phyloP scores from a whole-genome alignment of 257 asterid species.

The Penstemon barbatus region DNA sequence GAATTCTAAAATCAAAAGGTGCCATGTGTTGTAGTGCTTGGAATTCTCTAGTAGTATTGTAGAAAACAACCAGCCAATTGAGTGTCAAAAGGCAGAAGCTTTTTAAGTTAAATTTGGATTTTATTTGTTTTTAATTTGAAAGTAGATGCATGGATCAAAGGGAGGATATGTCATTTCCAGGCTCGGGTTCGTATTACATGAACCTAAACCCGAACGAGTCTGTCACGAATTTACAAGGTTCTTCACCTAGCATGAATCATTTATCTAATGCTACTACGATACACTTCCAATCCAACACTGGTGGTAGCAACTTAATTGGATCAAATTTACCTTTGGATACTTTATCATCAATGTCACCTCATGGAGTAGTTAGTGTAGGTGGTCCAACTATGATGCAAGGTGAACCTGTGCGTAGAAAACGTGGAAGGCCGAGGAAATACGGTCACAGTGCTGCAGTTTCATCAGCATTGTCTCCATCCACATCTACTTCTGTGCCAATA shows the following conservation, averaged over 20 bases:
- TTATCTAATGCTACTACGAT: slow-evolving; percentile 46
- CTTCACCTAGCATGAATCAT: slow-evolving; percentile 49
- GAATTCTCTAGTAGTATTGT: slow-evolving; percentile 14
- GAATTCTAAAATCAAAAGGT: neutral
- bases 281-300: slow-evolving; percentile 53
- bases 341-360: slow-evolving; percentile 55
- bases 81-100: neutral
- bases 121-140: neutral
- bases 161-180: slow-evolving; percentile 43
- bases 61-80: slow-evolving; percentile 18
- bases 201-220: slow-evolving; percentile 37
- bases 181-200: slow-evolving; percentile 45
- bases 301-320: slow-evolving; percentile 41
- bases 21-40: slow-evolving; percentile 5
- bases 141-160: slow-evolving; percentile 53
- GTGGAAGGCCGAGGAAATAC: slow-evolving; percentile 85
- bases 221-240: slow-evolving; percentile 38
- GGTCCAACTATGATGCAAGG: slow-evolving; percentile 60
- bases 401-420: slow-evolving; percentile 69
- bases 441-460: slow-evolving; percentile 63
- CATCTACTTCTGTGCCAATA: slow-evolving; percentile 43
- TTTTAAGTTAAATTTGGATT: neutral
- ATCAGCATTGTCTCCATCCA: slow-evolving; percentile 44
- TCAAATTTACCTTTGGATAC: slow-evolving; percentile 55
- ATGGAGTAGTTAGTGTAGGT: slow-evolving; percentile 45